Conservation (phyloP, 1,284 basidiomycete species). For the Rugosomyces carneus region DNA sequence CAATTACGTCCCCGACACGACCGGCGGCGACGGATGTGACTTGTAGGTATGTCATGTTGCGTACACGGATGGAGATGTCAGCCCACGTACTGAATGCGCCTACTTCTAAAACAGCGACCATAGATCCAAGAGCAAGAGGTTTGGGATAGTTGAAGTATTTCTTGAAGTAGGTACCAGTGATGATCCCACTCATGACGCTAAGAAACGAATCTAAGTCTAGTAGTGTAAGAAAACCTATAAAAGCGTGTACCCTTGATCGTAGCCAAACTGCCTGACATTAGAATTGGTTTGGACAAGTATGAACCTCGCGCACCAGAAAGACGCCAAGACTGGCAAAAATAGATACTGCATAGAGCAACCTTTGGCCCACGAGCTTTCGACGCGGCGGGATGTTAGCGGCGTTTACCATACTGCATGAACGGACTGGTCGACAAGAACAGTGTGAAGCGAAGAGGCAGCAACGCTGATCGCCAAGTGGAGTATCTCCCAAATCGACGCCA, state of each 20-base stretch:
- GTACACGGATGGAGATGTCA: background rate
- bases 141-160: conserved; percentile 79
- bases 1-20: conserved; percentile 81
- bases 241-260: conserved; percentile 79
- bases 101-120: conserved; percentile 90
- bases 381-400: conserved; percentile 25
- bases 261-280: conserved; percentile 63
- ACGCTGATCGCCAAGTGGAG: conserved; percentile 15
- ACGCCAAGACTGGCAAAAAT: conserved; percentile 86
- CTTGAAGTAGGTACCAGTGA: conserved; percentile 90
- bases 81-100: conserved; percentile 76
- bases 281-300: conserved; percentile 8
- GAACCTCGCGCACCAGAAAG: conserved; percentile 59
- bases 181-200: conserved; percentile 87
- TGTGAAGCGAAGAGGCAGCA: conserved; percentile 8
- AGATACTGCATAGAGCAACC: conserved; percentile 77
- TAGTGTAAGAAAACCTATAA: background rate
- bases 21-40: conserved; percentile 91
- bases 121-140: conserved; percentile 66
- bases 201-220: conserved; percentile 12
- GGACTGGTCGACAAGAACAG: background rate
- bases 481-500: background rate
- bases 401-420: conserved; percentile 42
- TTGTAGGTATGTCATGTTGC: conserved; percentile 24
- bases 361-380: conserved; percentile 69